phyloP scores from a whole-genome alignment of 2,329 filamentous ascomycete genomes.

The Colletotrichum sojae region DNA sequence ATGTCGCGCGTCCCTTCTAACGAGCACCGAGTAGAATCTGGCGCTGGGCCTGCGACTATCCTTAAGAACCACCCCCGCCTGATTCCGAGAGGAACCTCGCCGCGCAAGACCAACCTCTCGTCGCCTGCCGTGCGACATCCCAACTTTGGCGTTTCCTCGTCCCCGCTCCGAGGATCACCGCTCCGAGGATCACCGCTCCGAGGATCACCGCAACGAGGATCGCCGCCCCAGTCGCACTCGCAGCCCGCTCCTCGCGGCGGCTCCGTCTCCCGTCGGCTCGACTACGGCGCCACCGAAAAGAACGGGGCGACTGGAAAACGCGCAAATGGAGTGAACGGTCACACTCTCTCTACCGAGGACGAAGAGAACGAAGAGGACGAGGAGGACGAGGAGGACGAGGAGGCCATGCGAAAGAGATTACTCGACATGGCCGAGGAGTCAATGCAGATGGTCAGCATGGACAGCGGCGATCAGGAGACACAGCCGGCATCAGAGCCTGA shows the following conservation, averaged over 20 bases:
- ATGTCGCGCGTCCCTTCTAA: conserved; percentile 42
- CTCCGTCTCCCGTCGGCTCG: conserved; percentile 67
- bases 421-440: conserved; percentile 56
- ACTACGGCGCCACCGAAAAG: conserved; percentile 58
- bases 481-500: conserved; percentile 48
- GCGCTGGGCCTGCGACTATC: conserved; percentile 67
- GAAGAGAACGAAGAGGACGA: conserved; percentile 48
- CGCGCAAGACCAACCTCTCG: conserved; percentile 72
- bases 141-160: conserved; percentile 68
- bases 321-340: conserved; percentile 47
- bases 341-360: conserved; percentile 42
- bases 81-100: conserved; percentile 58
- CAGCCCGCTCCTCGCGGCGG: conserved; percentile 48
- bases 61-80: conserved; percentile 59
- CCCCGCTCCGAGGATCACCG: conserved; percentile 59
- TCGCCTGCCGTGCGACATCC: conserved; percentile 75
- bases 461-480: conserved; percentile 46
- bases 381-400: conserved; percentile 49
- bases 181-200: conserved; percentile 57
- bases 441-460: conserved; percentile 55
- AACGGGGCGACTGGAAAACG: conserved; percentile 43
- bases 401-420: conserved; percentile 41
- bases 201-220: conserved; percentile 50
- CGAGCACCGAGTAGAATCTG: conserved; percentile 57
- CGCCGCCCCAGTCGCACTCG: conserved; percentile 37